Conservation (phyloP, 1,284 basidiomycete species). For the Kwoniella shivajii region DNA sequence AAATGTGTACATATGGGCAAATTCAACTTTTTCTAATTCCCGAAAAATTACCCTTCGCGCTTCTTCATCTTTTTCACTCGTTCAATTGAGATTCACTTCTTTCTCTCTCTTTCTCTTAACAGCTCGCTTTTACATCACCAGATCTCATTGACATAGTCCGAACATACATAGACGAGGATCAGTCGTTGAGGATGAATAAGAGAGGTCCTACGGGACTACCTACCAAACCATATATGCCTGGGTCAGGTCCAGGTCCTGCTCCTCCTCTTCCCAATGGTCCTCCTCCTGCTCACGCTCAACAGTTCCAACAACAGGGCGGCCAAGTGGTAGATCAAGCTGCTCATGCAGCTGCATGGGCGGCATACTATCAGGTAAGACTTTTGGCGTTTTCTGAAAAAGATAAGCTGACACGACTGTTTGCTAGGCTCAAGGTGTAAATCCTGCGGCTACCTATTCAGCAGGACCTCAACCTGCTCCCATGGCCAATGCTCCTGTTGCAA, state of each 20-base stretch:
- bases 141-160: neutral
- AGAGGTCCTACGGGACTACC: conserved; percentile 31
- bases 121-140: no score
- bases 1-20: no score
- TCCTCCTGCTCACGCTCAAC: conserved; percentile 60
- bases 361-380: conserved; percentile 49
- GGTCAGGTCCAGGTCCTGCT: conserved; percentile 59
- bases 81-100: no score
- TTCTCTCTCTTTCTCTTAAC: no score
- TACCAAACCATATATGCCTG: conserved; percentile 34
- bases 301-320: conserved; percentile 26
- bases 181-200: conserved; percentile 37
- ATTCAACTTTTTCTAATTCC: no score
- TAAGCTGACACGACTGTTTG: conserved; percentile 2
- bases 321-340: conserved; percentile 27
- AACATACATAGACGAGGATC: no score
- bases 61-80: no score
- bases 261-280: conserved; percentile 51
- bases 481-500: conserved; percentile 10
- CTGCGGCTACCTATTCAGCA: conserved; percentile 21
- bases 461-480: conserved; percentile 18
- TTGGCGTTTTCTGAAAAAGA: conserved; percentile 3
- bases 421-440: conserved; percentile 35
- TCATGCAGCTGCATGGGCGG: conserved; percentile 52
- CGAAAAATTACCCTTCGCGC: no score